Percentiles rank a stretch among this genome's conserved stretches.
Conservation (phyloP, 2,329 filamentous ascomycete species). For the Fusarium newnesense region DNA sequence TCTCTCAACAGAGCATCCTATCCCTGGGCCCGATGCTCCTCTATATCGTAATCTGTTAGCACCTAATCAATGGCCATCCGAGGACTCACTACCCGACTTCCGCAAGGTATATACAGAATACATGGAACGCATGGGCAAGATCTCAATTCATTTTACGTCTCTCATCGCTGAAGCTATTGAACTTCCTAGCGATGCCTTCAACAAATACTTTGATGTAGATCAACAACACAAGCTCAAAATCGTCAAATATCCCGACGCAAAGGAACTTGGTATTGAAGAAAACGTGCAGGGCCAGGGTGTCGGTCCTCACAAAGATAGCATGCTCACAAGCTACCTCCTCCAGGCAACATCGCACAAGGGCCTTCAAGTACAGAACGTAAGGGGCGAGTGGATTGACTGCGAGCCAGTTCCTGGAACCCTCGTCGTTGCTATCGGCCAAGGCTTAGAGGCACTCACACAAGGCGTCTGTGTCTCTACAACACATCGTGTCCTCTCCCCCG, state of each 20-base stretch:
- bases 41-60: slow-evolving; percentile 79
- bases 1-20: slow-evolving; percentile 79
- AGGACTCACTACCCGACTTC: slow-evolving; percentile 72
- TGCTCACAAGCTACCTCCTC: slow-evolving; percentile 83
- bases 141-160: slow-evolving; percentile 79
- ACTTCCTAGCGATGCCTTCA: slow-evolving; percentile 75
- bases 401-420: slow-evolving; percentile 80
- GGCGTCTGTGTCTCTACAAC: slow-evolving; percentile 86
- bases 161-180: slow-evolving; percentile 87
- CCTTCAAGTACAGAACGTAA: slow-evolving; percentile 84
- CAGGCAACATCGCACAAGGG: slow-evolving; percentile 82
- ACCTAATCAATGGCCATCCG: slow-evolving; percentile 83
- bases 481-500: slow-evolving; percentile 82
- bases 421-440: slow-evolving; percentile 89
- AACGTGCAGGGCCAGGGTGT: slow-evolving; percentile 67
- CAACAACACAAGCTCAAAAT: slow-evolving; percentile 91
- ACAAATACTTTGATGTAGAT: slow-evolving; percentile 79
- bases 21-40: slow-evolving; percentile 71
- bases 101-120: slow-evolving; percentile 76
- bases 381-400: slow-evolving; percentile 84
- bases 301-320: slow-evolving; percentile 86
- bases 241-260: slow-evolving; percentile 82
- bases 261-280: slow-evolving; percentile 62
- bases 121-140: slow-evolving; percentile 77
- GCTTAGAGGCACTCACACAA: slow-evolving; percentile 83